phyloP scores from a whole-genome alignment of 1,284 basidiomycete genomes.

The Coriolopsis trogii region DNA sequence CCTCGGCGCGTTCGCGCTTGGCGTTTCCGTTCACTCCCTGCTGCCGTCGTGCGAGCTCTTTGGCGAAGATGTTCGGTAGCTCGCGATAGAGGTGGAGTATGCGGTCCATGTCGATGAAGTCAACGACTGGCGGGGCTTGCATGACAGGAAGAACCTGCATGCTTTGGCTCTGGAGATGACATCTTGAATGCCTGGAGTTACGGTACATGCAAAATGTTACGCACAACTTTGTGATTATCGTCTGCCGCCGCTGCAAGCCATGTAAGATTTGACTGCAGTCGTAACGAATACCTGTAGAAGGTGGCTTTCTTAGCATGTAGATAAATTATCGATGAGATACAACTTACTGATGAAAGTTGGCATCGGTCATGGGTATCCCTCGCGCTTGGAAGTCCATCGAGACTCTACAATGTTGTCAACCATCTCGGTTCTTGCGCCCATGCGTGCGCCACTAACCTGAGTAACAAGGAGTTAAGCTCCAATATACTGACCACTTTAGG shows the following conservation, averaged over 20 bases:
- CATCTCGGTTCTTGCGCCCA: background rate
- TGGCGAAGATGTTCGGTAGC: conserved; percentile 61
- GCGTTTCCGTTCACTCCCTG: conserved; percentile 38
- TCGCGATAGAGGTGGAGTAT: conserved; percentile 66
- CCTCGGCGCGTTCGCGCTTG: conserved; percentile 67
- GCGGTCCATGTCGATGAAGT: conserved; percentile 54
- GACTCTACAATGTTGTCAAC: conserved; percentile 19
- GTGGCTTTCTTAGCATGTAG: background rate
- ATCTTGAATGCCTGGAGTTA: background rate
- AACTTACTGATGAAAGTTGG: conserved; percentile 60
- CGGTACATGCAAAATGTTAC: conserved; percentile 22
- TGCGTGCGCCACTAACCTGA: conserved; percentile 49
- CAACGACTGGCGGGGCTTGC: conserved; percentile 56
- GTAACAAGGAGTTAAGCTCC: conserved; percentile 65
- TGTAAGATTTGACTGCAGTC: conserved; percentile 66
- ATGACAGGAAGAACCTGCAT: conserved; percentile 52
- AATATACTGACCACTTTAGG: conserved; percentile 61
- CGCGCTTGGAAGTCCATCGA: conserved; percentile 56
- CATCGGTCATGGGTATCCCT: conserved; percentile 50
- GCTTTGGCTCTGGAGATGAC: conserved; percentile 22
- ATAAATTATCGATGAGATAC: background rate
- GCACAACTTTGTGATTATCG: conserved; percentile 48
- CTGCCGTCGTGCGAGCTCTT: conserved; percentile 59
- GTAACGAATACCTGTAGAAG: conserved; percentile 50
- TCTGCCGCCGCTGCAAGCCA: conserved; percentile 71